phyloP scores from a whole-genome alignment of 768 basidiomycete species.

The Leccinum boreale region DNA sequence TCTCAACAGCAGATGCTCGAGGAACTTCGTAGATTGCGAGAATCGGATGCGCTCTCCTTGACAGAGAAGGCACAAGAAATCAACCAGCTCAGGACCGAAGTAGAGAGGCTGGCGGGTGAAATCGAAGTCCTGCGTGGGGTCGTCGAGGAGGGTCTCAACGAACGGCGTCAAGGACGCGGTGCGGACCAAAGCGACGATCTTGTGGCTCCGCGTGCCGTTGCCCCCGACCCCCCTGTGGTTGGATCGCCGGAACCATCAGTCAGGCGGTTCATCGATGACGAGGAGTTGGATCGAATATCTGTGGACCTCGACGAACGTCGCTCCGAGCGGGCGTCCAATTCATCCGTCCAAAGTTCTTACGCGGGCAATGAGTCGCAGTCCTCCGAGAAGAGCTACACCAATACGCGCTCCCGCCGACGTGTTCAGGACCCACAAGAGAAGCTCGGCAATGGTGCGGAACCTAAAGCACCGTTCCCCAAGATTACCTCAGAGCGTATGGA shows the following conservation, averaged over 20 bases:
- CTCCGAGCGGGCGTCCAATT: constrained; percentile 42
- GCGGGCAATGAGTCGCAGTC: background rate
- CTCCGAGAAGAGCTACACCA: background rate
- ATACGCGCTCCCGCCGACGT: background rate
- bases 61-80: constrained; percentile 66
- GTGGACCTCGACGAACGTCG: constrained; percentile 66
- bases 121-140: constrained; percentile 84
- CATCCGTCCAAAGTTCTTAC: constrained; percentile 20
- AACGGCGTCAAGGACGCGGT: constrained; percentile 58
- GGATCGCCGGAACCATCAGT: constrained; percentile 8
- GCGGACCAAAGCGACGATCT: constrained; percentile 9
- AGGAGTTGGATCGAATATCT: constrained; percentile 61
- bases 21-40: constrained; percentile 61
- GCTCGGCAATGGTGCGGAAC: constrained; percentile 28
- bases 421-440: constrained; percentile 1
- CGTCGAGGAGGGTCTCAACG: constrained; percentile 82
- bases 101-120: constrained; percentile 80
- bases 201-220: background rate
- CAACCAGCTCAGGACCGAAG: constrained; percentile 63
- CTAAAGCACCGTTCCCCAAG: constrained; percentile 65
- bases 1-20: constrained; percentile 69
- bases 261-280: constrained; percentile 48
- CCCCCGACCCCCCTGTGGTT: background rate
- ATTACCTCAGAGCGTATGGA: constrained; percentile 80
- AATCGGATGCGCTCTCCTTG: constrained; percentile 56